Conservation (phyloP, 352 stramenopile species). For the Globisporangium takayamanum region DNA sequence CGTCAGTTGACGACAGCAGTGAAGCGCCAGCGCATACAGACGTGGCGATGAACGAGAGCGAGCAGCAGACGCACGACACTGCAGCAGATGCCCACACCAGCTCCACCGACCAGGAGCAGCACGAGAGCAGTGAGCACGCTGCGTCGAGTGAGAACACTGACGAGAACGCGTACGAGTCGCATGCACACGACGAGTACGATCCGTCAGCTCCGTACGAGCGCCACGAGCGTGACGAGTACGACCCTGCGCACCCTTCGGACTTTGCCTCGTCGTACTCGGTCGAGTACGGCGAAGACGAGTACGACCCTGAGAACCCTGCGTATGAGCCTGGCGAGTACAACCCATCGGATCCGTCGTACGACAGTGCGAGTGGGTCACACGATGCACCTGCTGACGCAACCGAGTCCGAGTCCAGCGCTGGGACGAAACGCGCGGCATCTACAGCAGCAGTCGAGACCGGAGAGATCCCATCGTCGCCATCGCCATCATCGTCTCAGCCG, state of each 20-base stretch:
- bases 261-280: conserved; percentile 14
- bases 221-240: conserved; percentile 16
- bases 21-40: neutral
- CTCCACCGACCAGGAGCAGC: neutral
- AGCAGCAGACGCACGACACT: neutral
- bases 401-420: neutral
- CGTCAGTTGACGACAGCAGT: neutral
- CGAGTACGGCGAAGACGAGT: conserved; percentile 25
- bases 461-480: neutral
- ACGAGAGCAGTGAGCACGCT: conserved; percentile 22
- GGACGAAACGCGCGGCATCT: neutral
- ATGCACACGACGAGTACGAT: conserved; percentile 32
- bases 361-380: neutral
- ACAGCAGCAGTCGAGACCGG: neutral
- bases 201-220: conserved; percentile 9
- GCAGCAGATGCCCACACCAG: neutral
- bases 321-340: conserved; percentile 7
- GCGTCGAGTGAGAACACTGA: conserved; percentile 13
- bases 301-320: conserved; percentile 34
- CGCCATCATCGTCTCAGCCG: neutral
- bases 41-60: neutral
- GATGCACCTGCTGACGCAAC: neutral
- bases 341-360: conserved; percentile 9
- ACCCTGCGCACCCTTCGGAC: conserved; percentile 17
- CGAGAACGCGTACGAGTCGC: conserved; percentile 20